Conservation (phyloP, 768 basidiomycete genomes). For the Amanita inopinata region DNA sequence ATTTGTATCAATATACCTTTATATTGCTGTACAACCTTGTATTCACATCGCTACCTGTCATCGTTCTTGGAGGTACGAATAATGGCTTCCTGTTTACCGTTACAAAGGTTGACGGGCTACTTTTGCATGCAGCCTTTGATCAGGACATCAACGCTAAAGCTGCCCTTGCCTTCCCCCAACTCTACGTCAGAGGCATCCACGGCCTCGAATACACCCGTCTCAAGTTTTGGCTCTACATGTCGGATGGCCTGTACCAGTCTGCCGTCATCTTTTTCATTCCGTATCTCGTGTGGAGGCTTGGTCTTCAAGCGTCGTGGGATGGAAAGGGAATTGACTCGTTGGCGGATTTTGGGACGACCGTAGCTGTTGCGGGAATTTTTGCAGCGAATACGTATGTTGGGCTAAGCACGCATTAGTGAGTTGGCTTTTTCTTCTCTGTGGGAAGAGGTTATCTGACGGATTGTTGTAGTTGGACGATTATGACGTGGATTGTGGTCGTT, state of each 20-base stretch:
- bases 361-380: slow-evolving; percentile 79
- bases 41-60: slow-evolving; percentile 92
- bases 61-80: slow-evolving; percentile 71
- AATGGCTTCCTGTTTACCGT: not conserved
- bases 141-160: slow-evolving; percentile 90
- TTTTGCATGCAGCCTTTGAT: slow-evolving; percentile 61
- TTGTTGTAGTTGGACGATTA: slow-evolving; percentile 62
- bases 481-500: slow-evolving; percentile 75
- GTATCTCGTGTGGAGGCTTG: slow-evolving; percentile 61
- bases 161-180: slow-evolving; percentile 85
- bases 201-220: slow-evolving; percentile 86
- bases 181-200: slow-evolving; percentile 92
- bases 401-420: slow-evolving; percentile 82
- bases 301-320: slow-evolving; percentile 60
- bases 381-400: slow-evolving; percentile 88
- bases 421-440: slow-evolving; percentile 17
- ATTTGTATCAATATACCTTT: slow-evolving; percentile 92
- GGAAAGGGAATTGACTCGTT: slow-evolving; percentile 73
- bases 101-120: slow-evolving; percentile 3
- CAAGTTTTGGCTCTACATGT: slow-evolving; percentile 94
- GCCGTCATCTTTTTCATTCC: slow-evolving; percentile 82
- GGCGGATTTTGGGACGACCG: slow-evolving; percentile 87
- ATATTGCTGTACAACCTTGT: slow-evolving; percentile 84
- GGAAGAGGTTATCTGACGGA: slow-evolving; percentile 14
- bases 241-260: slow-evolving; percentile 91